Evolutionary conservation across 2,329 filamentous ascomycete species (phyloP).

Genomic region (Diplodia mutila): DNA sequence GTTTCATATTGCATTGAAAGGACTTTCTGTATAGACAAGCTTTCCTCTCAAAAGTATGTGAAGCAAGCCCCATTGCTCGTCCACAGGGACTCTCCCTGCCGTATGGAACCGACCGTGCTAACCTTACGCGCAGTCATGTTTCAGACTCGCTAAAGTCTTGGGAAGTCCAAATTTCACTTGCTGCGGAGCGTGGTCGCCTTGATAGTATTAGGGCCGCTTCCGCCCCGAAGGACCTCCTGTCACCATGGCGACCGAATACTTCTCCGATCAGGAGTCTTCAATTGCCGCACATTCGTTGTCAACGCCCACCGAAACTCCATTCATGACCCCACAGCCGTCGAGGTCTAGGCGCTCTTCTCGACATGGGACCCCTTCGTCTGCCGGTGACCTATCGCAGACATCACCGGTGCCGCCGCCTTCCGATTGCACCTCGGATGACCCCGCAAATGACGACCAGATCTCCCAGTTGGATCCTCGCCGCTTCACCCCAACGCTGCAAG

Average conservation of each 20-base stretch:
- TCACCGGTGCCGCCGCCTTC: constrained; percentile 62
- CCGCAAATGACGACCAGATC: constrained; percentile 68
- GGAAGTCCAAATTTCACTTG: constrained; percentile 12
- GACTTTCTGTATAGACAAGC: constrained; percentile 18
- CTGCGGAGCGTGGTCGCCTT: not conserved
- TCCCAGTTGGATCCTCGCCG: constrained; percentile 83
- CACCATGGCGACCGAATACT: constrained; percentile 50
- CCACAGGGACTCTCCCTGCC: constrained; percentile 22
- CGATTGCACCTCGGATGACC: constrained; percentile 54
- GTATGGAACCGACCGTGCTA: constrained; percentile 16
- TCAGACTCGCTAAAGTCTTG: constrained; percentile 16
- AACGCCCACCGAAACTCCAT: constrained; percentile 72
- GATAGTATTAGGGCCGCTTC: constrained; percentile 22
- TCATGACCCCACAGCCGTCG: constrained; percentile 61
- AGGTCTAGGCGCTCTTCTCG: constrained; percentile 67
- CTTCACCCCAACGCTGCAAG: constrained; percentile 93
- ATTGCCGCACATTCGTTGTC: constrained; percentile 60
- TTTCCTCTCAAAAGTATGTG: constrained; percentile 24
- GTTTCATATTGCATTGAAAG: constrained; percentile 27
- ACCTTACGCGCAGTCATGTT: constrained; percentile 25
- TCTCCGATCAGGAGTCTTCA: constrained; percentile 50
- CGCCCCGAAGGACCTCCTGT: too few relatives aligned
- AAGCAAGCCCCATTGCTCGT: constrained; percentile 6
- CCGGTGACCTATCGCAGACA: constrained; percentile 60
- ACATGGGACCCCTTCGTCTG: constrained; percentile 50